Percentiles rank a stretch among this genome's conserved stretches.
Evolutionary conservation across 1,139 yeast genomes (phyloP).

Genomic region (Blastobotrys malaysiensis): DNA sequence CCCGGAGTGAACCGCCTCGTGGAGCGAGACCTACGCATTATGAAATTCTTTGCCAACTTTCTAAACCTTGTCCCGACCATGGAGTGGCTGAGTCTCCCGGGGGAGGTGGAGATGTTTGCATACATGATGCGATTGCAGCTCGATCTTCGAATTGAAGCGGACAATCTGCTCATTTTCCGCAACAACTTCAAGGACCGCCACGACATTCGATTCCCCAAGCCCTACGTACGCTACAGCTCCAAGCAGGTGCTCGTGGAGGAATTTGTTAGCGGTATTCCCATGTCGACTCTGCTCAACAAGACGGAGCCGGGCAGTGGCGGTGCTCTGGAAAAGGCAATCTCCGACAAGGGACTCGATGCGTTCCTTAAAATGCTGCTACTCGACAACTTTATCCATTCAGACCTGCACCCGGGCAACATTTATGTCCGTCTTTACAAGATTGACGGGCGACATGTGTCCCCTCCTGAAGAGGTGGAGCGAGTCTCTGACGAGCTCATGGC

Average conservation of each 20-base stretch:
- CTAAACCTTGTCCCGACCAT: constrained; percentile 78
- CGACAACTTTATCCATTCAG: constrained; percentile 94
- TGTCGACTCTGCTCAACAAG: constrained; percentile 56
- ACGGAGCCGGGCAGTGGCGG: constrained; percentile 28
- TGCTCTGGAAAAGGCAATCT: constrained; percentile 61
- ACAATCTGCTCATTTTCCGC: constrained; percentile 66
- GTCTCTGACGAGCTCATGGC: constrained; percentile 33
- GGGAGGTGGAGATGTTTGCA: constrained; percentile 85
- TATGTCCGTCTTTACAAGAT: constrained; percentile 60
- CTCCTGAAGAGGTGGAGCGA: constrained; percentile 20
- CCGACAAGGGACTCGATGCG: constrained; percentile 85
- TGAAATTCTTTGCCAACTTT: constrained; percentile 68
- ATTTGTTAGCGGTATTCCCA: constrained; percentile 73
- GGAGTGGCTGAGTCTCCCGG: constrained; percentile 97
- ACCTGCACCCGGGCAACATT: constrained; percentile 94
- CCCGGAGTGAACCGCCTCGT: constrained; percentile 74
- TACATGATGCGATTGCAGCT: constrained; percentile 82
- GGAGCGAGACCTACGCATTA: constrained; percentile 74
- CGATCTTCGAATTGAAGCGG: constrained; percentile 84
- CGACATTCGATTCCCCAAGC: constrained; percentile 77
- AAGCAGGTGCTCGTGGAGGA: constrained; percentile 81
- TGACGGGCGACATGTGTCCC: constrained; percentile 7
- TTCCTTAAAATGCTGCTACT: constrained; percentile 86
- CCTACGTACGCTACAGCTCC: constrained; percentile 61
- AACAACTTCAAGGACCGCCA: constrained; percentile 50